Base-by-base conservation (phyloP, 2,329 filamentous ascomycete genomes). In the Cordyceps tenuipes region DNA sequence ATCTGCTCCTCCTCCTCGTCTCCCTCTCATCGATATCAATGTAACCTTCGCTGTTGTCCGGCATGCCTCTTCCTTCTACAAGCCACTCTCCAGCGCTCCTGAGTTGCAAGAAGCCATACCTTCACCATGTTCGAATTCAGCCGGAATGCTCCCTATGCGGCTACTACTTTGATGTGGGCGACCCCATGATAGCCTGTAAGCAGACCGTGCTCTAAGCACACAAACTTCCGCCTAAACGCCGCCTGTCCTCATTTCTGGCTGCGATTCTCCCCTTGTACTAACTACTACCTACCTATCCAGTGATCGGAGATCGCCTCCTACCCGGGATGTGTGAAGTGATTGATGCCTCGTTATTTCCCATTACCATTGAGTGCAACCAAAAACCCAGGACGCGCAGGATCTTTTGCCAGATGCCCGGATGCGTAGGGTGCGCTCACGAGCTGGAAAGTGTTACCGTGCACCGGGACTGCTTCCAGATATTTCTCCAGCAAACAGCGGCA, bases 101-200 rank as follows among this genome's bases (percentile, higher is more conserved):
- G 43, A 31, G 4, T 3, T 7, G 36, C 39, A 39, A 51, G 12
- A 58, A 50, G 36, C 36, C 44, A 43, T 47, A 36, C n/a, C 47
- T 51, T 46, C 56, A 47, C 47, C 56, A 58, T 58, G 56, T 58
- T 23, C 56, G 56, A 6, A 58, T 58, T 7, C 56, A 58, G n/a
- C 56, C 56, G 19, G 56, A 58, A 34, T 58, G 56, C 56, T 44
- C 47, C 36, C 48, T 58, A 1, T 58, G 56, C 23, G 56, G 47
- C 17, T 58, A 47, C 26, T 58, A 58, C 34, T 58, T 58, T 13
- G 56, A 58, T 5, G 56, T 58, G 3, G 56, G 56, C 2, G 56
- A 58, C 15, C 47, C 36, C 12, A 58, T 58, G 56, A 51, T 58
- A 10, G 56, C 47, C 56, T 46, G 56, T 58, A 58, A 46, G 56